Evolutionary conservation across 2,329 filamentous ascomycete species (phyloP), one percentile per base, ranked within the genome.

Genomic region (Mariannaea elegans): DNA sequence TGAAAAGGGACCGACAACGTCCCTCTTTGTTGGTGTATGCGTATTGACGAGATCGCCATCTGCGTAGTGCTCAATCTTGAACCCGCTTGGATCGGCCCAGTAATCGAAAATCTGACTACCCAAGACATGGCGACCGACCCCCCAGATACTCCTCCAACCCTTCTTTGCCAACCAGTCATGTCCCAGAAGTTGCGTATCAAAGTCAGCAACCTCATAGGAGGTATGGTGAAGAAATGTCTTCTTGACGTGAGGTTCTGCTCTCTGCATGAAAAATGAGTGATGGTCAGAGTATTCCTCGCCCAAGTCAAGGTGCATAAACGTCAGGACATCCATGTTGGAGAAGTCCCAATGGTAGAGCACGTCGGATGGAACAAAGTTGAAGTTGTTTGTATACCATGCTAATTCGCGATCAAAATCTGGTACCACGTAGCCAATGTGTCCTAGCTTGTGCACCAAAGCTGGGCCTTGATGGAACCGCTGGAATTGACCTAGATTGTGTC

Each of bases 131-230:
- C 90, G 76, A 0, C 90, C 90, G 0, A 92, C 84, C 2, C 90
- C 90, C 90, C 90, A 92, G 62, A 87, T 87, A 66, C 81, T 84
- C 67, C 81, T 82, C 71, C 90, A 90, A 2, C 84, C 85, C 72
- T 87, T 85, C 62, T 84, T 77, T 2, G 79, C 79, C 62, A 92
- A 76, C 86, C 87, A 91, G 68, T 90, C 83, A 74, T 92, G 90
- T 1, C 90, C 90, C 3, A 92, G 77, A 29, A 86, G 80, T 77
- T 92, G 89, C 4, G 86, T 85, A 70, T 92, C 89, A 67, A 89
- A 90, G 72, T 92, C 88, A 66, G 90, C 85, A 4, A 90, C 88
- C 75, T 92, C 90, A 65, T 89, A 92, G 2, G 82, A 86, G 16
- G 84, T 84, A 75, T 92, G 90, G 71, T 92, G 89, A 2, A 41